These are phyloP conservation scores for Lithospermum erythrorhizon DNA, from an alignment of 257 asterid species.

Conservation along the genomic window DNA sequence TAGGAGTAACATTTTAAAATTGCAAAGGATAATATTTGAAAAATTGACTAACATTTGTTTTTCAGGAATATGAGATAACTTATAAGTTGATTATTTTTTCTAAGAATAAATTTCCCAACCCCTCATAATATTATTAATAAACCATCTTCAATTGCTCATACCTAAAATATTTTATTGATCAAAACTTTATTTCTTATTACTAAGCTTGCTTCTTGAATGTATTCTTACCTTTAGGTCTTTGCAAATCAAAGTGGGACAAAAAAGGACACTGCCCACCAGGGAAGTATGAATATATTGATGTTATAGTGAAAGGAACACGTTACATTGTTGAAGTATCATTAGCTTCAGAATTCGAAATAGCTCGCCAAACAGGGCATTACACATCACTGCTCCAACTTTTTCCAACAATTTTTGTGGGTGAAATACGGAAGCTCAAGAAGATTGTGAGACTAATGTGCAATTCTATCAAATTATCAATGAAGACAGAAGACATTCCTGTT, in stretches of 20 bases:
- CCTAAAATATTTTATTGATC: too few relatives aligned
- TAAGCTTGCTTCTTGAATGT: neutral
- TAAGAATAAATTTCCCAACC: too few relatives aligned
- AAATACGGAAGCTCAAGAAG: slow-evolving; percentile 37
- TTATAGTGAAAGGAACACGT: slow-evolving; percentile 24
- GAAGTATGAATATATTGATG: slow-evolving; percentile 55
- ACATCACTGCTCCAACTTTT: slow-evolving; percentile 29
- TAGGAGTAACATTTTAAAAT: too few relatives aligned
- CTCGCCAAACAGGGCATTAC: slow-evolving; percentile 45
- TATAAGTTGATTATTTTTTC: too few relatives aligned
- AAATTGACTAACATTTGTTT: too few relatives aligned
- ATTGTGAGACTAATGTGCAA: slow-evolving; percentile 47
- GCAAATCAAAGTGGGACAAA: slow-evolving; percentile 85
- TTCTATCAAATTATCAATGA: slow-evolving; percentile 54
- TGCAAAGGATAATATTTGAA: too few relatives aligned
- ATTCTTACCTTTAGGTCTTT: slow-evolving; percentile 39
- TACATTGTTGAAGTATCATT: slow-evolving; percentile 47
- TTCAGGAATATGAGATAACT: too few relatives aligned
- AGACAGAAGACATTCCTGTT: slow-evolving; percentile 29
- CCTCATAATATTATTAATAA: too few relatives aligned
- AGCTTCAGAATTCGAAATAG: slow-evolving; percentile 56
- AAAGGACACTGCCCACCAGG: slow-evolving; percentile 36
- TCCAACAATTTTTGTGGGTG: slow-evolving; percentile 38
- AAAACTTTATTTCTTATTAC: neutral
- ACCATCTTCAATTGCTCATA: too few relatives aligned